Conservation (phyloP, 2,329 filamentous ascomycete species). For the Coleophoma eucalyptorum region DNA sequence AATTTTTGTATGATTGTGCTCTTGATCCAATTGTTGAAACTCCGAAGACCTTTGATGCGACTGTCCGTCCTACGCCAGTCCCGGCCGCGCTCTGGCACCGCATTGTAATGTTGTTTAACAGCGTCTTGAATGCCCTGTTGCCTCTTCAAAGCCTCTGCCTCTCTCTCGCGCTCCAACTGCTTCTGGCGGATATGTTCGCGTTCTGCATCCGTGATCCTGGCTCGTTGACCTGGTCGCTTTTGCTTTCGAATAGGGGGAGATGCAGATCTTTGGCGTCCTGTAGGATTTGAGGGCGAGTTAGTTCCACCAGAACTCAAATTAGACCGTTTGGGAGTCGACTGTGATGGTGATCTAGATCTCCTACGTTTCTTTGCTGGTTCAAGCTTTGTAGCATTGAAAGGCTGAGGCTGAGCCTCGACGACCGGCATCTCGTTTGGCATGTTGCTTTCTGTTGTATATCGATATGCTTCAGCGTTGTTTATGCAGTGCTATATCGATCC, state of each 20-base stretch:
- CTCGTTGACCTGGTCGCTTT: constrained; percentile 65
- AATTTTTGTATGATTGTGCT: constrained; percentile 97
- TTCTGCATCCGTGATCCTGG: constrained; percentile 64
- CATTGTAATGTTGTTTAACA: constrained; percentile 92
- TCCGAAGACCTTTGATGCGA: constrained; percentile 88
- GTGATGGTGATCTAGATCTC: constrained; percentile 31
- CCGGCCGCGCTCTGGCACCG: constrained; percentile 85
- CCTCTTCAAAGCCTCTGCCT: constrained; percentile 28
- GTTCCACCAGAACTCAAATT: constrained; percentile 15
- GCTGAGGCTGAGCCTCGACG: constrained; percentile 32
- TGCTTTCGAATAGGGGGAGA: constrained; percentile 50
- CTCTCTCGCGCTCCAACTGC: constrained; percentile 51
- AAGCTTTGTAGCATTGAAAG: constrained; percentile 37
- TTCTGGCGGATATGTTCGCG: constrained; percentile 64
- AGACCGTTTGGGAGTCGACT: constrained; percentile 18
- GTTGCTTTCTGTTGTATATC: background rate
- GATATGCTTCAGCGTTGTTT: too few species aligned
- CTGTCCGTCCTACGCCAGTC: constrained; percentile 95
- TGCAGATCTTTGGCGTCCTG: constrained; percentile 14
- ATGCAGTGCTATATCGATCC: too few species aligned
- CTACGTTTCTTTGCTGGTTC: constrained; percentile 37
- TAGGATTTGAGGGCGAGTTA: constrained; percentile 18
- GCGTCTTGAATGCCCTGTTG: constrained; percentile 71
- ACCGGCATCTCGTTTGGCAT: constrained; percentile 27
- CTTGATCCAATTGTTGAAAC: constrained; percentile 99